These are phyloP conservation scores for Yamadazyma nakazawae DNA, from an alignment of 805 yeast species.

Conservation along the genomic window DNA sequence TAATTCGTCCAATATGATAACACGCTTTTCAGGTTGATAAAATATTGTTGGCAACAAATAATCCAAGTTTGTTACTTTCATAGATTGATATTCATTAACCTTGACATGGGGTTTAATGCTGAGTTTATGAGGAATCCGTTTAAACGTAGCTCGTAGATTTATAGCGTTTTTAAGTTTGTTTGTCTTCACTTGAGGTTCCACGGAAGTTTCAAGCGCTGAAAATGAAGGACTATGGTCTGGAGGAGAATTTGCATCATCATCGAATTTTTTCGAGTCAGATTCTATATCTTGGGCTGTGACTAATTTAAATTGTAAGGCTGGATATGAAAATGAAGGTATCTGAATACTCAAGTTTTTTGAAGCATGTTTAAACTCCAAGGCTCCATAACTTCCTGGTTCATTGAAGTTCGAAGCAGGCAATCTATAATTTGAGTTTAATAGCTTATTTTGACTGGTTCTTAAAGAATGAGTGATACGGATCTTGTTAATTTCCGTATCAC, in stretches of 20 bases:
- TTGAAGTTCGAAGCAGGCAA: constrained; percentile 22
- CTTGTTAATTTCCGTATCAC: constrained; percentile 18
- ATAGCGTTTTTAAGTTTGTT: constrained; percentile 1
- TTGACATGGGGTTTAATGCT: constrained; percentile 1
- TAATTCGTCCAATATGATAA: constrained; percentile 12
- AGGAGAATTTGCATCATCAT: not conserved
- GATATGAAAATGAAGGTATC: constrained; percentile 20
- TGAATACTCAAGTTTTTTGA: constrained; percentile 18
- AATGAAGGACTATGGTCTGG: not conserved
- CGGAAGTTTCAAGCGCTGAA: not conserved
- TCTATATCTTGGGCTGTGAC: constrained; percentile 18
- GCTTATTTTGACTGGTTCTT: constrained; percentile 25
- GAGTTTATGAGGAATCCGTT: not conserved
- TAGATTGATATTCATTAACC: constrained; percentile 12
- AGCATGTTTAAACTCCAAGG: constrained; percentile 24
- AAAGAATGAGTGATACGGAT: constrained; percentile 26
- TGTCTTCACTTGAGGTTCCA: not conserved
- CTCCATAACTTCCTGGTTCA: not conserved
- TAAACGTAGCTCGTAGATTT: not conserved
- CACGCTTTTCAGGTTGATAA: constrained; percentile 2
- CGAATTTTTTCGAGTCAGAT: constrained; percentile 17
- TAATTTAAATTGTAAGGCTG: constrained; percentile 21
- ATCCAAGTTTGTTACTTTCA: constrained; percentile 11
- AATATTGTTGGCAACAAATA: constrained; percentile 10
- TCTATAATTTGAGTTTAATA: constrained; percentile 22